These are phyloP conservation scores for Pezicula radicicola DNA, from an alignment of 2,329 filamentous ascomycete species.

Conservation along the genomic window DNA sequence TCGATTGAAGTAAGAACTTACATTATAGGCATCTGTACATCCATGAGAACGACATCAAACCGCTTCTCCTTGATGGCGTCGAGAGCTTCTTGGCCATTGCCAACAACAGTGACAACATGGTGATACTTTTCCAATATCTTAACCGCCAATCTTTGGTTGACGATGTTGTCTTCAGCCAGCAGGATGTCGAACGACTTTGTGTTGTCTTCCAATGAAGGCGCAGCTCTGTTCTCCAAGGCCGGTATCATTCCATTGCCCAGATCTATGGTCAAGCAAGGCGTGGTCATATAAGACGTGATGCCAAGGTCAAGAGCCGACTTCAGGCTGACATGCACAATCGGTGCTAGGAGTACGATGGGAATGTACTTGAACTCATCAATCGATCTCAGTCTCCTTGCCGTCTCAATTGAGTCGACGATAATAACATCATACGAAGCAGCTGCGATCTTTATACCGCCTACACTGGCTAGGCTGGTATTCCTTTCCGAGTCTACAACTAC, in stretches of 20 bases:
- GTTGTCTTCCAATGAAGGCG: slow-evolving; percentile 87
- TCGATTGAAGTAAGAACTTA: slow-evolving; percentile 37
- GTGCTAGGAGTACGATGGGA: slow-evolving; percentile 88
- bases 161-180: slow-evolving; percentile 92
- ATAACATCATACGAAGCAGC: slow-evolving; percentile 78
- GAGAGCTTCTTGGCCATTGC: slow-evolving; percentile 90
- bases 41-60: slow-evolving; percentile 97
- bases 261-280: slow-evolving; percentile 90
- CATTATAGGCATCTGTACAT: slow-evolving; percentile 99
- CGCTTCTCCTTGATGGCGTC: slow-evolving; percentile 88
- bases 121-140: slow-evolving; percentile 98
- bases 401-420: slow-evolving; percentile 90
- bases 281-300: slow-evolving; percentile 99
- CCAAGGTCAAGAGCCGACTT: slow-evolving; percentile 93
- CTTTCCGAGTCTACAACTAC: slow-evolving; percentile 79
- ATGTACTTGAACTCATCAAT: slow-evolving; percentile 98
- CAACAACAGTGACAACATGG: slow-evolving; percentile 86
- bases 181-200: slow-evolving; percentile 95
- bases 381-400: slow-evolving; percentile 78
- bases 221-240: slow-evolving; percentile 87
- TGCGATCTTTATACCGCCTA: slow-evolving; percentile 44
- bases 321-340: slow-evolving; percentile 84
- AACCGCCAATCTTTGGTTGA: slow-evolving; percentile 93
- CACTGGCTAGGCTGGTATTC: slow-evolving; percentile 53
- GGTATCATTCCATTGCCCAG: slow-evolving; percentile 95